Percentiles rank a stretch among this genome's conserved stretches.
phyloP scores from a whole-genome alignment of 495 filamentous ascomycete genomes.

The Neurospora sp. region DNA sequence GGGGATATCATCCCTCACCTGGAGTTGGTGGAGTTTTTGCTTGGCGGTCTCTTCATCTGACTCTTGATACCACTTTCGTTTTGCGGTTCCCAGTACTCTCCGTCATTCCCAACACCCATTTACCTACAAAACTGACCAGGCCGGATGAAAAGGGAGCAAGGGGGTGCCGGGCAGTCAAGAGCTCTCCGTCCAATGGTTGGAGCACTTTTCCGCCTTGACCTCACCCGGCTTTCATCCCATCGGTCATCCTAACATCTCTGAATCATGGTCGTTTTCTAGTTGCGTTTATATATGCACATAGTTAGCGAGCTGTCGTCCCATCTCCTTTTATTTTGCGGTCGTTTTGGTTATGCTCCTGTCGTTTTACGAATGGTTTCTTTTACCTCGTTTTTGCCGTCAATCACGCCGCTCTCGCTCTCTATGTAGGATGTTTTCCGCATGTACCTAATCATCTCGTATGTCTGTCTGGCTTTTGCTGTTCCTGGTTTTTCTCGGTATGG shows the following conservation, averaged over 20 bases:
- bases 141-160: background rate
- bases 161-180: background rate
- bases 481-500: background rate
- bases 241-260: background rate
- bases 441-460: background rate
- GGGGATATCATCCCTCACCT: background rate
- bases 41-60: conserved; percentile 1
- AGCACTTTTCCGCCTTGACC: background rate
- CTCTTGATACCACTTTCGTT: conserved; percentile 23
- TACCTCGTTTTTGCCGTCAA: background rate
- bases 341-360: background rate
- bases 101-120: background rate
- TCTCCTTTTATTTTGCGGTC: background rate
- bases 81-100: background rate
- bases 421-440: background rate
- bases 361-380: background rate
- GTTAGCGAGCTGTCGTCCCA: background rate
- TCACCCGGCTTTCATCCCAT: background rate
- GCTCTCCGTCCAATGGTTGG: background rate
- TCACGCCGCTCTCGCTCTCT: background rate
- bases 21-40: conserved; percentile 8
- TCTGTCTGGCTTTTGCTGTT: background rate
- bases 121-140: background rate
- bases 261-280: background rate
- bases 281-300: background rate